Evolutionary conservation across 1,284 basidiomycete species (phyloP).

Genomic region (Gastroboletus turbinatus): DNA sequence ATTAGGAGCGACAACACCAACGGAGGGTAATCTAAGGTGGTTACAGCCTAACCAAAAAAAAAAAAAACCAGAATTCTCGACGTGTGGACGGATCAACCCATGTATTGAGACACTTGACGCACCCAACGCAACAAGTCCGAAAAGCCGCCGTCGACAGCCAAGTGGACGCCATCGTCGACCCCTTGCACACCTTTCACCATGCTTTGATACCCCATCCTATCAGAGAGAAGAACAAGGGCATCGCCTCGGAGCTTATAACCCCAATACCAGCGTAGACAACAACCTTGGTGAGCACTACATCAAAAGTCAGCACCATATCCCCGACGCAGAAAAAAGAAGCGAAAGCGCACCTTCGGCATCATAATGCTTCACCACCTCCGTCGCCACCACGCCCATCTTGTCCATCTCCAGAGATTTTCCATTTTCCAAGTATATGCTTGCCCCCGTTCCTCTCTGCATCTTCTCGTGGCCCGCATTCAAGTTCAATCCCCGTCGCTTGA

Average conservation of each 20-base stretch:
- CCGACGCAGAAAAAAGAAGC: background rate
- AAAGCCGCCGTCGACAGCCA: background rate
- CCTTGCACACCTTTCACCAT: conserved; percentile 15
- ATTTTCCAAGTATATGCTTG: conserved; percentile 1
- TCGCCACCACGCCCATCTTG: conserved; percentile 33
- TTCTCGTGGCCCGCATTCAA: background rate
- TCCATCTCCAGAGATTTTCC: conserved; percentile 15
- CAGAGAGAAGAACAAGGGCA: conserved; percentile 69
- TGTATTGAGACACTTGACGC: background rate
- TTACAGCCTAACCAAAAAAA: background rate
- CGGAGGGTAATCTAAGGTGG: background rate
- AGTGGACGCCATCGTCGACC: background rate
- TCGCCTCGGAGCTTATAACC: conserved; percentile 57
- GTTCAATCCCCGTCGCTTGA: conserved; percentile 26
- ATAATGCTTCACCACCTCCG: conserved; percentile 55
- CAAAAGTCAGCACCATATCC: background rate
- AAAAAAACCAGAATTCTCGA: background rate
- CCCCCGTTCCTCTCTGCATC: background rate
- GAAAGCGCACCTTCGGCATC: conserved; percentile 76
- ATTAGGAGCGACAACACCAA: background rate
- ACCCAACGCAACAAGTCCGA: background rate
- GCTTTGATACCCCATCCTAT: conserved; percentile 62
- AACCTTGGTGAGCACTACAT: conserved; percentile 83
- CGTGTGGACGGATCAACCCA: background rate
- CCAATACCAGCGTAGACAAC: conserved; percentile 89